Percentiles rank a stretch among this genome's conserved stretches.
These are phyloP conservation scores for Entoloma clypeatum DNA, from an alignment of 1,284 basidiomycete species.

Conservation along the genomic window DNA sequence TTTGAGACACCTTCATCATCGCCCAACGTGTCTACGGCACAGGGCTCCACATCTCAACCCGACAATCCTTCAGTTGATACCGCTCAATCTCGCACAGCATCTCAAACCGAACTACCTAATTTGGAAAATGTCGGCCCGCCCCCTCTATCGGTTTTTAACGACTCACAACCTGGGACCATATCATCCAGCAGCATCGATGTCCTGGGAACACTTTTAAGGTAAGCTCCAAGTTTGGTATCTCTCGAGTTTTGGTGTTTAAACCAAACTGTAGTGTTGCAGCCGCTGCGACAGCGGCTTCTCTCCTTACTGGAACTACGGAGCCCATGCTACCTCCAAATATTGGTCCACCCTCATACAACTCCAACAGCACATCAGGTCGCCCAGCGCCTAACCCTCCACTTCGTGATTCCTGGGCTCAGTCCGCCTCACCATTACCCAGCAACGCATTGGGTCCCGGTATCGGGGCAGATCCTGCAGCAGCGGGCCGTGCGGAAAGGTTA, in stretches of 20 bases:
- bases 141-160: conserved; percentile 5
- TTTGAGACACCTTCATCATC: conserved; percentile 9
- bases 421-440: conserved; percentile 43
- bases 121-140: conserved; percentile 3
- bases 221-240: conserved; percentile 19
- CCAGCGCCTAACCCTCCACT: conserved; percentile 3
- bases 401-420: background rate
- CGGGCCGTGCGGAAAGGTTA: conserved; percentile 35
- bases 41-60: conserved; percentile 3
- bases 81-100: background rate
- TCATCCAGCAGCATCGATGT: conserved; percentile 75
- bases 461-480: conserved; percentile 22
- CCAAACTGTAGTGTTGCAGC: conserved; percentile 59
- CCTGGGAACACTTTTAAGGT: conserved; percentile 77
- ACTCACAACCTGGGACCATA: conserved; percentile 28
- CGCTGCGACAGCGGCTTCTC: conserved; percentile 74
- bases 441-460: conserved; percentile 33
- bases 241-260: background rate
- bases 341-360: conserved; percentile 18
- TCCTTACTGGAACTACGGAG: conserved; percentile 59
- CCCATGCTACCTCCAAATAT: conserved; percentile 55
- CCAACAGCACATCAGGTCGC: conserved; percentile 10
- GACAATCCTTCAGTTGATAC: conserved; percentile 9
- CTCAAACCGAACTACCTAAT: background rate
- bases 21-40: conserved; percentile 10